Percentiles rank a stretch among this genome's conserved stretches.
These are phyloP conservation scores for Salix caprea DNA, from an alignment of 345 rosid genomes.

Conservation along the genomic window DNA sequence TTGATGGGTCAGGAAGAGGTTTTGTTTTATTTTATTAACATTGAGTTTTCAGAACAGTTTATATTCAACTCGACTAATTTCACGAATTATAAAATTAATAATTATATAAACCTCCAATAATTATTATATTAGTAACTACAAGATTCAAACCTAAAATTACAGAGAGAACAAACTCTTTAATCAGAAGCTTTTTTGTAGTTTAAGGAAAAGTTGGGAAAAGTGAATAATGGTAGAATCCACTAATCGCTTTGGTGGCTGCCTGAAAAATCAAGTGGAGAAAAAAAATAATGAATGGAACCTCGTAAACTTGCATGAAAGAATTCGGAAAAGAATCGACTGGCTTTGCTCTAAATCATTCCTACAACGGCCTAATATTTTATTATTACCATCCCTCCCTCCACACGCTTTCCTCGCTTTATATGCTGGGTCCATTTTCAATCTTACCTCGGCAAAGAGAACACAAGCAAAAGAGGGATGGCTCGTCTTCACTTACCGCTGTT, in stretches of 20 bases:
- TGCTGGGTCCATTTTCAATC: not conserved
- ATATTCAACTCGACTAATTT: no score
- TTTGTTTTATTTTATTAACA: no score
- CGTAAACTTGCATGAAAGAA: conserved; percentile 36
- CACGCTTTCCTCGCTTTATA: conserved; percentile 49
- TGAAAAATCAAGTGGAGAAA: not conserved
- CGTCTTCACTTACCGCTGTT: conserved; percentile 27
- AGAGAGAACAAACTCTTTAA: no score
- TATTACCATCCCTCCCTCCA: conserved; percentile 14
- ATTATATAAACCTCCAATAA: no score
- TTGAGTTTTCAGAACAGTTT: no score
- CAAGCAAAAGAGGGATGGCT: conserved; percentile 29
- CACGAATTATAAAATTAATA: rapidly evolving
- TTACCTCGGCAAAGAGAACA: not conserved
- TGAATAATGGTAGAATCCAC: not conserved
- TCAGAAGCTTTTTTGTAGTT: no score
- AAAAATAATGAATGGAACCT: conserved; percentile 31
- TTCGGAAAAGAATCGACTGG: conserved; percentile 47
- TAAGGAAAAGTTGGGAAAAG: no score
- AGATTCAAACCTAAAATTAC: rapidly evolving
- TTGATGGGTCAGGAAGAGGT: no score
- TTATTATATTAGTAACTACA: no score
- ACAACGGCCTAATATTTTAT: not conserved
- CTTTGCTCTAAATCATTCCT: conserved; percentile 16
- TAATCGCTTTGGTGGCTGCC: not conserved